phyloP scores from a whole-genome alignment of 352 stramenopile species.

The Globisporangium recalcitrans region DNA sequence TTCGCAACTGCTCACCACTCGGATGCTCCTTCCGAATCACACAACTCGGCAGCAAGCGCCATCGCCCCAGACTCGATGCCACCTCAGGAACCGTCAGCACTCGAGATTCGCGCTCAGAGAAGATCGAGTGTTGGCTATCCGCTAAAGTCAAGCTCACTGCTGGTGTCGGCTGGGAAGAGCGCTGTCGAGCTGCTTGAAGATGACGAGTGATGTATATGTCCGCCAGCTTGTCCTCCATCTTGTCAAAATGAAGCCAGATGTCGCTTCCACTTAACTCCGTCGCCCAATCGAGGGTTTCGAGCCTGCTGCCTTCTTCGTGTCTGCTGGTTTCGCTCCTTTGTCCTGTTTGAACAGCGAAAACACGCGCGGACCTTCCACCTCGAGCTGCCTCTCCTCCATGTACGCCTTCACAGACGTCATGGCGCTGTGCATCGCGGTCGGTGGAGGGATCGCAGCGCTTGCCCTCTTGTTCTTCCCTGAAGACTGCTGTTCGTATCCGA shows the following conservation, averaged over 20 bases:
- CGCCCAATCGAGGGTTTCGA: background rate
- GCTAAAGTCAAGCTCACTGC: background rate
- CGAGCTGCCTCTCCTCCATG: slow-evolving; percentile 21
- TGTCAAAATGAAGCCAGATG: background rate
- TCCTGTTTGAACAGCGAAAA: slow-evolving; percentile 18
- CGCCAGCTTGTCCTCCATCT: background rate
- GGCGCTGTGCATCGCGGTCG: slow-evolving; percentile 16
- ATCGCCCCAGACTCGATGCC: background rate
- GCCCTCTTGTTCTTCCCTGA: slow-evolving; percentile 2
- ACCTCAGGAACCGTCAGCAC: background rate
- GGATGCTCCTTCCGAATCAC: background rate
- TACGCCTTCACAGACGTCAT: slow-evolving; percentile 30
- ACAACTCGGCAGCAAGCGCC: background rate
- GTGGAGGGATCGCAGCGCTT: background rate
- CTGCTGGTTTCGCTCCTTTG: slow-evolving; percentile 4
- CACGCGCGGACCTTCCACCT: slow-evolving; percentile 8
- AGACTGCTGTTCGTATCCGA: slow-evolving; percentile 35
- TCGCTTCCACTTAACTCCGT: slow-evolving; percentile 1
- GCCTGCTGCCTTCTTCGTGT: background rate
- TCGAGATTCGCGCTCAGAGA: background rate
- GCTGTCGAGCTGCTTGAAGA: slow-evolving; percentile 19
- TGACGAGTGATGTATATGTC: slow-evolving; percentile 16
- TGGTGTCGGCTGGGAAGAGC: background rate
- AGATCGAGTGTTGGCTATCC: background rate
- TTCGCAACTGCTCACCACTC: background rate